phyloP scores from a whole-genome alignment of 2,329 filamentous ascomycete genomes.

The Cytospora paraplurivora region DNA sequence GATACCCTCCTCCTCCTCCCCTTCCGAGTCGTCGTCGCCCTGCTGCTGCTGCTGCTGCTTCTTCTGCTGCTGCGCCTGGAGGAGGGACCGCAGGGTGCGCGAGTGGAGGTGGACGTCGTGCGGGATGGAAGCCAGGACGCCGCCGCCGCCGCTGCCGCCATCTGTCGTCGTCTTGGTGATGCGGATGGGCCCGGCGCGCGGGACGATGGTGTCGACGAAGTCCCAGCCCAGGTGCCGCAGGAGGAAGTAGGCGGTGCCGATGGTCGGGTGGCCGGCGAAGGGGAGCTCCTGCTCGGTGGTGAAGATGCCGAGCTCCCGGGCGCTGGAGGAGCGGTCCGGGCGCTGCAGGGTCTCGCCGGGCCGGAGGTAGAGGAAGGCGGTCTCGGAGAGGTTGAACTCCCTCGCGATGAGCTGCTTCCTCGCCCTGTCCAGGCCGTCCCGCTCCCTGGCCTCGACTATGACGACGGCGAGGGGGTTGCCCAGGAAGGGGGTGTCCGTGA shows the following conservation, averaged over 20 bases:
- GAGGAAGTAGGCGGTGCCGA: slow-evolving; percentile 57
- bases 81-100: slow-evolving; percentile 41
- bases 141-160: slow-evolving; percentile 43
- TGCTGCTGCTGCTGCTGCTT: too few relatives aligned
- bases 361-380: slow-evolving; percentile 60
- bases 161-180: slow-evolving; percentile 37
- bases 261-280: slow-evolving; percentile 65
- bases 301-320: slow-evolving; percentile 61
- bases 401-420: slow-evolving; percentile 61
- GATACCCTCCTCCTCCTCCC: too few relatives aligned
- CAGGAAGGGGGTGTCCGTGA: slow-evolving; percentile 52
- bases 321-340: slow-evolving; percentile 35
- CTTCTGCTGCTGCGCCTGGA: too few relatives aligned
- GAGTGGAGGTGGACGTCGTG: slow-evolving; percentile 66
- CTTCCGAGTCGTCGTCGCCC: too few relatives aligned
- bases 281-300: slow-evolving; percentile 55
- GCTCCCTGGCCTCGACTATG: slow-evolving; percentile 47
- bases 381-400: slow-evolving; percentile 67
- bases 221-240: slow-evolving; percentile 39
- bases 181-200: slow-evolving; percentile 59
- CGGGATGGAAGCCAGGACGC: slow-evolving; percentile 65
- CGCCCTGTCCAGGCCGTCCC: slow-evolving; percentile 47
- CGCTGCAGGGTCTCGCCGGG: slow-evolving; percentile 33
- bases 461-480: slow-evolving; percentile 66
- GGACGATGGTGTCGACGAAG: slow-evolving; percentile 48